phyloP scores from a whole-genome alignment of 345 rosid genomes.

The Arabis alpina region DNA sequence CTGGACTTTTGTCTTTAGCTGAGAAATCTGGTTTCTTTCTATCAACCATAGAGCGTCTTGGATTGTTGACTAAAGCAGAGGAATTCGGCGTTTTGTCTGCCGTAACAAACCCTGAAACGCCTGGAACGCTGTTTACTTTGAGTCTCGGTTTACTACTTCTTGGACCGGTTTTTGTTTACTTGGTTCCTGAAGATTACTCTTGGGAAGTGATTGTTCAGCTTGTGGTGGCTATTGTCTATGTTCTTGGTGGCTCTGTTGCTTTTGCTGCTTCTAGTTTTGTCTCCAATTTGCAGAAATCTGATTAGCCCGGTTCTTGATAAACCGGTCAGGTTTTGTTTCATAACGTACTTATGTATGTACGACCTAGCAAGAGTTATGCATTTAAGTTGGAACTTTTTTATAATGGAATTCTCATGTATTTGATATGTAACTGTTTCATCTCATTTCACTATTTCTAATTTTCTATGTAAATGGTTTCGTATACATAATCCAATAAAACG shows the following conservation, averaged over 20 bases:
- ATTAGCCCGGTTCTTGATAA: conserved; percentile 28
- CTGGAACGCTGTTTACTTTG: conserved; percentile 57
- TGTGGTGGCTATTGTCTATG: conserved; percentile 55
- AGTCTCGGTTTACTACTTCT: conserved; percentile 74
- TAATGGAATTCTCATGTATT: conserved; percentile 10
- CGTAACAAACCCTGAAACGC: conserved; percentile 80
- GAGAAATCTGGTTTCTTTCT: conserved; percentile 87
- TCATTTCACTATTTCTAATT: conserved; percentile 1
- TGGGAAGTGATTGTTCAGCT: conserved; percentile 73
- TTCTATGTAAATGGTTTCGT: conserved; percentile 36
- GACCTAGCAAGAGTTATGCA: not conserved
- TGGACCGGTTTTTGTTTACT: conserved; percentile 76
- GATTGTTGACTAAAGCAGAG: conserved; percentile 90
- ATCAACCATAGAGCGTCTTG: conserved; percentile 87
- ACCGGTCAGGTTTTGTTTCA: conserved; percentile 15
- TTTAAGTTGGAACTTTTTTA: conserved; percentile 7
- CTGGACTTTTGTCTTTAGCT: conserved; percentile 84
- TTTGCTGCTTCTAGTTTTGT: conserved; percentile 84
- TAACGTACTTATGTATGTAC: not conserved
- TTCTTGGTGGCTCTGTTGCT: conserved; percentile 87
- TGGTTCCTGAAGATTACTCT: conserved; percentile 85
- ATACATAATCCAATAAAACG: conserved; percentile 25
- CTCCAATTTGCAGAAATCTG: conserved; percentile 78
- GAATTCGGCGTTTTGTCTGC: conserved; percentile 88
- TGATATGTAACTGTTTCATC: conserved; percentile 4